Evolutionary conservation across 179 eudicot species (phyloP).

Genomic region (Silene coronaria): DNA sequence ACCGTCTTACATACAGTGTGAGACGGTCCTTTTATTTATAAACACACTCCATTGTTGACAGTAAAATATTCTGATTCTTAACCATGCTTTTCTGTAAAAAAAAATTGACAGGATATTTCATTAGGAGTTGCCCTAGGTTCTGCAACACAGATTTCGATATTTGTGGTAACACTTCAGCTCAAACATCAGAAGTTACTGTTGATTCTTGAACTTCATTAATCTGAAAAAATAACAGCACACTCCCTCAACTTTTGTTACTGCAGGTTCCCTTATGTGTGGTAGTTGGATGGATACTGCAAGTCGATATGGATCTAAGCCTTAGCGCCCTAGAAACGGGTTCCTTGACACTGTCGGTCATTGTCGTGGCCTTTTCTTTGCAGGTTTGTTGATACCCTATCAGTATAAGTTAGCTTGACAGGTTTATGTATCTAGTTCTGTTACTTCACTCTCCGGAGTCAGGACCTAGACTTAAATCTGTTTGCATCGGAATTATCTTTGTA

Average conservation of each 20-base stretch:
- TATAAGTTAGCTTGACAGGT: no score
- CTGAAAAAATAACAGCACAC: not conserved
- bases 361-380: constrained; percentile 50
- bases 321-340: constrained; percentile 49
- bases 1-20: no score
- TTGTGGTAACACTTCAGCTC: constrained; percentile 40
- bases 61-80: not conserved
- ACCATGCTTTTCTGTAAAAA: not conserved
- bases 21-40: no score
- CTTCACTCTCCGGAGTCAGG: no score
- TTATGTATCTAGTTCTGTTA: no score
- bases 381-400: constrained; percentile 25
- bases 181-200: not conserved
- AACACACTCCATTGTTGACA: not conserved
- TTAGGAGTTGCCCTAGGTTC: constrained; percentile 67
- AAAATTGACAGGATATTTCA: constrained; percentile 49
- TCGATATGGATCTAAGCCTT: constrained; percentile 52
- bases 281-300: constrained; percentile 50
- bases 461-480: no score
- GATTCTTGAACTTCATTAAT: not conserved
- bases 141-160: constrained; percentile 64
- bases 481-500: no score
- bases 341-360: constrained; percentile 37
- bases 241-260: not conserved
- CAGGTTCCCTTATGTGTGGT: constrained; percentile 61